These are phyloP conservation scores for Geosmithia flava DNA, from an alignment of 2,329 filamentous ascomycete species.

Conservation along the genomic window DNA sequence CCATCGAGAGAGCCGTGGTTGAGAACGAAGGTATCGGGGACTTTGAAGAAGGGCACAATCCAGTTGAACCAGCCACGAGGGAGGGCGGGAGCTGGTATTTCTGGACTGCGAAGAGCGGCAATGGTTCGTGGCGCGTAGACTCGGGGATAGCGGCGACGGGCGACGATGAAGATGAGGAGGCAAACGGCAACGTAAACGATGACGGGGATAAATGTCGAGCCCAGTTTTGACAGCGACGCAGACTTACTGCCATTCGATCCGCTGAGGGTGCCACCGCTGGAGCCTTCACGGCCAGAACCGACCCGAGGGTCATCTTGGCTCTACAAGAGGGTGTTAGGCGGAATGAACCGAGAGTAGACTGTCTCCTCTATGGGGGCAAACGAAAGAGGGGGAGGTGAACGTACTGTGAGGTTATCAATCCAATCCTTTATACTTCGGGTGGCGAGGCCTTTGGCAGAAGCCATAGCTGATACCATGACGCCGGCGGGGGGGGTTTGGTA, in stretches of 20 bases:
- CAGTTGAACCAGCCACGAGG: conserved; percentile 54
- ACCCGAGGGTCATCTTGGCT: conserved; percentile 15
- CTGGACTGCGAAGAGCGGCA: conserved; percentile 30
- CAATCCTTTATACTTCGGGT: background rate
- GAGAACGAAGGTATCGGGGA: conserved; percentile 66
- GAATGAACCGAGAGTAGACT: background rate
- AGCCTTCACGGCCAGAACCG: conserved; percentile 20
- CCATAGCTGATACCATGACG: background rate
- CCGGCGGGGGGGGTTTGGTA: background rate
- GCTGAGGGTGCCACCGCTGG: conserved; percentile 20
- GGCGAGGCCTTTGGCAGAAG: background rate
- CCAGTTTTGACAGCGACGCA: conserved; percentile 21
- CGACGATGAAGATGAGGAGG: conserved; percentile 32
- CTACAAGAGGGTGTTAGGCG: background rate
- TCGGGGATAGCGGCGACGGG: conserved; percentile 33
- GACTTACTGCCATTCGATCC: conserved; percentile 17
- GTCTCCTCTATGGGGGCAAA: too few species aligned
- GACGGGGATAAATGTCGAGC: conserved; percentile 42
- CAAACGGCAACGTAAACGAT: conserved; percentile 36
- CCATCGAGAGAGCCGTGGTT: conserved; percentile 88
- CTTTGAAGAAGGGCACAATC: conserved; percentile 53
- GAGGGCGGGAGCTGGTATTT: conserved; percentile 44
- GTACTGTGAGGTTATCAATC: background rate
- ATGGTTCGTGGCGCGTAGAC: conserved; percentile 44
- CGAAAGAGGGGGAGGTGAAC: background rate